phyloP scores from a whole-genome alignment of 352 stramenopile species.

The Phytopythium delawarense region DNA sequence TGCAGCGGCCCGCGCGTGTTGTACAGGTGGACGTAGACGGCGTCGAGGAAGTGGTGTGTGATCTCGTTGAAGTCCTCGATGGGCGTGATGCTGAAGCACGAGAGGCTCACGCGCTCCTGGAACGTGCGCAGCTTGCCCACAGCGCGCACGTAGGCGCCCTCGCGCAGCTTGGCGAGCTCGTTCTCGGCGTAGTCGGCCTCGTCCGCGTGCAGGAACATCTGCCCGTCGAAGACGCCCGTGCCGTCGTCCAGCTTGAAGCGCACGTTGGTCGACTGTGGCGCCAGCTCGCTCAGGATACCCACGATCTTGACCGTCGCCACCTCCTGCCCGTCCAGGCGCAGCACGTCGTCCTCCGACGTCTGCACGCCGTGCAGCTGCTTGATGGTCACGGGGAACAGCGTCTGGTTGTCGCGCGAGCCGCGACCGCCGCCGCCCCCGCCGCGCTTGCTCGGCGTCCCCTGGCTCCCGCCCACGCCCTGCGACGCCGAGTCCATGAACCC shows the following conservation, averaged over 20 bases:
- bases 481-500: conserved; percentile 72
- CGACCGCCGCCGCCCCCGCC: conserved; percentile 23
- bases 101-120: conserved; percentile 83
- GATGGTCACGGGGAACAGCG: conserved; percentile 90
- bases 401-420: conserved; percentile 66
- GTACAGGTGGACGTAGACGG: conserved; percentile 91
- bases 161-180: conserved; percentile 50
- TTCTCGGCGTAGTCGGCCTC: conserved; percentile 68
- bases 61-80: conserved; percentile 92
- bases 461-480: conserved; percentile 20
- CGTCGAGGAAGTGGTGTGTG: conserved; percentile 95
- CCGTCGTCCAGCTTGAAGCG: conserved; percentile 93
- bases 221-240: conserved; percentile 89
- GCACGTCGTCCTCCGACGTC: conserved; percentile 53
- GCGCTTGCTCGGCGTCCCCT: conserved; percentile 51
- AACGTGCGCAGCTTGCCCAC: conserved; percentile 92
- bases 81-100: conserved; percentile 82
- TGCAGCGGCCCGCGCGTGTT: conserved; percentile 61
- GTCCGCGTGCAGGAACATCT: conserved; percentile 90
- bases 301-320: conserved; percentile 89
- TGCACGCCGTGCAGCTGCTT: conserved; percentile 70
- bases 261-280: conserved; percentile 88
- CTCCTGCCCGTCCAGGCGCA: conserved; percentile 87
- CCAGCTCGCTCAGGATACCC: conserved; percentile 70
- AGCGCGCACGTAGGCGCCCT: conserved; percentile 88